These are phyloP conservation scores for Aspergillus amoenus DNA, from an alignment of 2,329 filamentous ascomycete species.

Conservation along the genomic window DNA sequence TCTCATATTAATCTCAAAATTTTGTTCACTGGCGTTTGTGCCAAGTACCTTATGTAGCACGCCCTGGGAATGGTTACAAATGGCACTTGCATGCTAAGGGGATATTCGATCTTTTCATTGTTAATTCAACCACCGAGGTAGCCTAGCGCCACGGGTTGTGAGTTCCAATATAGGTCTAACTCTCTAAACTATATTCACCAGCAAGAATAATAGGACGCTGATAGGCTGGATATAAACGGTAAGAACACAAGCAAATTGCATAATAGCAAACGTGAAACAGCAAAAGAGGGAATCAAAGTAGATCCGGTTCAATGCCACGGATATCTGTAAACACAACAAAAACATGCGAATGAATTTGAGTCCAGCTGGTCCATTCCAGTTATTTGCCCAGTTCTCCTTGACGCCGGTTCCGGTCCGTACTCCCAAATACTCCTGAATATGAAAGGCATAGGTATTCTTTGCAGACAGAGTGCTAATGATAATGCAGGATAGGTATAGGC, in stretches of 20 bases:
- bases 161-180: not conserved
- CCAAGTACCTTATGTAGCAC: no score
- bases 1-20: not conserved
- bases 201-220: not conserved
- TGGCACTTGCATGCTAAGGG: no score
- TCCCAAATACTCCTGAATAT: conserved; percentile 1
- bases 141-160: not conserved
- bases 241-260: not conserved
- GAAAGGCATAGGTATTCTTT: not conserved
- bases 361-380: not conserved
- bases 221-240: not conserved
- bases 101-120: no score
- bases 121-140: not conserved
- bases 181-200: not conserved
- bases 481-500: not conserved
- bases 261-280: not conserved
- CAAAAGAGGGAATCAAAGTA: not conserved
- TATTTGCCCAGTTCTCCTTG: not conserved
- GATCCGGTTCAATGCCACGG: not conserved
- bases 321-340: not conserved
- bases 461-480: not conserved
- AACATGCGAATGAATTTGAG: not conserved
- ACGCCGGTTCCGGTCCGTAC: not conserved
- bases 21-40: not conserved
- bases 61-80: no score